A percentile compares a stretch with the other conserved stretches of the same genome.
phyloP scores from a whole-genome alignment of 176 grass and related monocot genomes.

The Thinopyrum elongatum region DNA sequence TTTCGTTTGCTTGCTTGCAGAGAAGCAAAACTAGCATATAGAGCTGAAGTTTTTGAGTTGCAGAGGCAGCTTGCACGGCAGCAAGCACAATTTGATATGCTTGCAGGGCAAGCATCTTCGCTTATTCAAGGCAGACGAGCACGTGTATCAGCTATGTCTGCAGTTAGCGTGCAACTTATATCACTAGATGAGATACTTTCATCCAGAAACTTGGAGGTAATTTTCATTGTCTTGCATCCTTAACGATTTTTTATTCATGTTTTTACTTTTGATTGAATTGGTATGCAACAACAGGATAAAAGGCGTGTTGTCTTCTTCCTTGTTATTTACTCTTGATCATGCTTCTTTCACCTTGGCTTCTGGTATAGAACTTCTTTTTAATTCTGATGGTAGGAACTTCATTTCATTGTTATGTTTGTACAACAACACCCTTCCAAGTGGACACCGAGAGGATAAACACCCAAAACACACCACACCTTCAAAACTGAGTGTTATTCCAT shows the following conservation, averaged over 20 bases:
- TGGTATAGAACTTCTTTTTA: not conserved
- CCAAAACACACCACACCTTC: not conserved
- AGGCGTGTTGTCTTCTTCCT: not conserved
- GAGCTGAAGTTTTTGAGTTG: slow-evolving; percentile 86
- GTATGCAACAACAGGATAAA: not conserved
- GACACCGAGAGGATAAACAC: not conserved
- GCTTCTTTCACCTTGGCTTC: not conserved
- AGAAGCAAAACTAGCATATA: slow-evolving; percentile 90
- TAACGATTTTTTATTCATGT: slow-evolving; percentile 7
- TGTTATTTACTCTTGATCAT: not conserved
- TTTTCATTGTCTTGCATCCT: slow-evolving; percentile 10
- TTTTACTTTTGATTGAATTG: slow-evolving; percentile 6
- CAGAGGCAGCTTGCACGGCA: slow-evolving; percentile 85
- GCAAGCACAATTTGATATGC: slow-evolving; percentile 85
- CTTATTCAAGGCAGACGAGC: slow-evolving; percentile 90
- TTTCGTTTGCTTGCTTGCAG: slow-evolving; percentile 33
- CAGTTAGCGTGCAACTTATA: slow-evolving; percentile 72
- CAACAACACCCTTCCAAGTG: not conserved
- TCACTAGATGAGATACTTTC: slow-evolving; percentile 84
- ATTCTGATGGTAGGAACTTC: not conserved
- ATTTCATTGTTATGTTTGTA: not conserved
- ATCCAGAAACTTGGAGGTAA: slow-evolving; percentile 85
- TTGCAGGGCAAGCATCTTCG: slow-evolving; percentile 88
- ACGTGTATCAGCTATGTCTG: slow-evolving; percentile 68
- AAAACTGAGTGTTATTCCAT: not conserved